These are phyloP conservation scores for Drechslerella dactyloides DNA, from an alignment of 2,329 filamentous ascomycete genomes.

Conservation along the genomic window DNA sequence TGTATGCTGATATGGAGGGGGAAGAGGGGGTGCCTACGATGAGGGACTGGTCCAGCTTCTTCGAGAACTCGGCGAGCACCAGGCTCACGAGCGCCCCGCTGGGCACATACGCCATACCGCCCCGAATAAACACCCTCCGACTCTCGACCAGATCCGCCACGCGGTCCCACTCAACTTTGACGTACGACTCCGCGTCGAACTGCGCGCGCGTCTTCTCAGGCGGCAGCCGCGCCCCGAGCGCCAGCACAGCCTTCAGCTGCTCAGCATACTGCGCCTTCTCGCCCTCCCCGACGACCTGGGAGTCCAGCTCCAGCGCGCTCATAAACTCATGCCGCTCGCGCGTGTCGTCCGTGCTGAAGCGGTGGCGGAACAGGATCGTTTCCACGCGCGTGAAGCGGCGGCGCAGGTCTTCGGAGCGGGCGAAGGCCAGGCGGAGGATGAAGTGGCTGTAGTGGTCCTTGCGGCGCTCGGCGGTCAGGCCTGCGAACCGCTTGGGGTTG, in stretches of 20 bases:
- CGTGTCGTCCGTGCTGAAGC: constrained; percentile 77
- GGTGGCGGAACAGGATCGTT: constrained; percentile 83
- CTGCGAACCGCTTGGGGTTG: constrained; percentile 17
- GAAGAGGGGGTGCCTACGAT: constrained; percentile 66
- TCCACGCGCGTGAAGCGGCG: constrained; percentile 85
- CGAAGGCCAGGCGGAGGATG: constrained; percentile 90
- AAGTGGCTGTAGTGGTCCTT: constrained; percentile 99
- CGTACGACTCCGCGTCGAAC: constrained; percentile 83
- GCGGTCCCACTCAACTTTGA: constrained; percentile 94
- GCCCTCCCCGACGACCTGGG: constrained; percentile 79
- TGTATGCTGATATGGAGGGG: too few relatives aligned
- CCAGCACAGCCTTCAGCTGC: constrained; percentile 57
- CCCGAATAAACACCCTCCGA: constrained; percentile 75
- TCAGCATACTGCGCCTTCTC: constrained; percentile 71
- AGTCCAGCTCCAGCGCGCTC: constrained; percentile 76
- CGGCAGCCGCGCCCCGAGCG: constrained; percentile 56
- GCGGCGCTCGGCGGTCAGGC: constrained; percentile 69
- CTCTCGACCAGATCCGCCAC: constrained; percentile 89
- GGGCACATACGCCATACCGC: constrained; percentile 89
- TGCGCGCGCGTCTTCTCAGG: constrained; percentile 53
- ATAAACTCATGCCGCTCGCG: constrained; percentile 79
- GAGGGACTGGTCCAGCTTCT: constrained; percentile 77
- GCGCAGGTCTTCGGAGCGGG: constrained; percentile 86
- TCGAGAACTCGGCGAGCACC: constrained; percentile 84
- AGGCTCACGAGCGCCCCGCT: constrained; percentile 84